phyloP scores from a whole-genome alignment of 345 rosid species.

The Clausena lansium region DNA sequence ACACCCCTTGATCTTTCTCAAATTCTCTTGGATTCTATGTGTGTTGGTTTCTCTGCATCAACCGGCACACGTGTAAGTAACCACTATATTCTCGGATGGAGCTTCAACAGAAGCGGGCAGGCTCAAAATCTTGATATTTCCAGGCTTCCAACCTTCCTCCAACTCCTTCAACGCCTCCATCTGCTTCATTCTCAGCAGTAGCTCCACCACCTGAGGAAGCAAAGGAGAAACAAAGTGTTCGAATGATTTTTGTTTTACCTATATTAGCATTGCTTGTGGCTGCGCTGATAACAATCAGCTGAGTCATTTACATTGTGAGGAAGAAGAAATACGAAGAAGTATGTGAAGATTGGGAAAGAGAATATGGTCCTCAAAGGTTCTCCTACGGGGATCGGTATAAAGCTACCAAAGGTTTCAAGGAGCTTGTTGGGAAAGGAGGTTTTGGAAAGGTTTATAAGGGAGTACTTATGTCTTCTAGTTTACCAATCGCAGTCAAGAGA shows the following conservation, averaged over 20 bases:
- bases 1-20: conserved; percentile 22
- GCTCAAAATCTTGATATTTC: conserved; percentile 43
- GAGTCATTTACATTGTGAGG: conserved; percentile 23
- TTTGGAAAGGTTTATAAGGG: conserved; percentile 39
- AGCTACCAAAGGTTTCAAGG: conserved; percentile 43
- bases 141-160: conserved; percentile 51
- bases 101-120: conserved; percentile 35
- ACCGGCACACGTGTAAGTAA: background rate
- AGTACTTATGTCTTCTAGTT: conserved; percentile 29
- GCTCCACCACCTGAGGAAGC: background rate
- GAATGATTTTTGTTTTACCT: conserved; percentile 18
- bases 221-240: conserved; percentile 6
- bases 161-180: too few species aligned
- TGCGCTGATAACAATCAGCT: conserved; percentile 13
- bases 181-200: too few species aligned
- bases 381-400: conserved; percentile 33
- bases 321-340: conserved; percentile 35
- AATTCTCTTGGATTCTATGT: conserved; percentile 11
- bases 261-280: conserved; percentile 3
- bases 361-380: background rate
- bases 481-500: conserved; percentile 54
- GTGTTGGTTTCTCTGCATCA: conserved; percentile 32
- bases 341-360: conserved; percentile 46
- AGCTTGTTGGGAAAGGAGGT: conserved; percentile 42
- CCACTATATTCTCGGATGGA: conserved; percentile 11